A percentile compares a stretch with the other conserved stretches of the same genome.
phyloP scores from a whole-genome alignment of 2,329 filamentous ascomycete genomes.

The Fusarium pseudograminearum region DNA sequence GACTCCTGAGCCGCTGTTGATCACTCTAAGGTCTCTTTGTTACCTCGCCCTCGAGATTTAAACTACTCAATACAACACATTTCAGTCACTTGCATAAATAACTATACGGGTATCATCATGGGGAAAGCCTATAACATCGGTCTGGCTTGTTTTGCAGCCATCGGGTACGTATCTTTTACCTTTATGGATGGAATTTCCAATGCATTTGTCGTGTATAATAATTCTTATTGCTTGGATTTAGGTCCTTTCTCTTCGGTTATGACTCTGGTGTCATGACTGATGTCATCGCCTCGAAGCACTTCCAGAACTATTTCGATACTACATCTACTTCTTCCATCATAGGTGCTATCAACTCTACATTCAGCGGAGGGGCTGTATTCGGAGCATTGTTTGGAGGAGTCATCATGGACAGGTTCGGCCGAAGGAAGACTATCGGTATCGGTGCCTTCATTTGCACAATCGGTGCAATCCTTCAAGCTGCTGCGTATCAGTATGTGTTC shows the following conservation, averaged over 20 bases:
- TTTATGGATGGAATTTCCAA: no score
- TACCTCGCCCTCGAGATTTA: background rate
- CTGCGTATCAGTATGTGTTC: slow-evolving; percentile 53
- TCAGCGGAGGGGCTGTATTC: slow-evolving; percentile 51
- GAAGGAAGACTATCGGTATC: slow-evolving; percentile 65
- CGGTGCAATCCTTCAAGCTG: slow-evolving; percentile 66
- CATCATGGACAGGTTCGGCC: slow-evolving; percentile 68
- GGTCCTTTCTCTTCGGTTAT: slow-evolving; percentile 61
- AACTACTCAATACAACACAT: background rate
- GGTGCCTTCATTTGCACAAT: slow-evolving; percentile 64
- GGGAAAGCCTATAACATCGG: slow-evolving; percentile 55
- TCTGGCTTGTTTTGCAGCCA: slow-evolving; percentile 57
- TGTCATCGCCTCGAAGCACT: slow-evolving; percentile 66
- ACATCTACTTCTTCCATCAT: slow-evolving; percentile 56
- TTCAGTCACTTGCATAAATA: background rate
- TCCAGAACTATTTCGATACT: slow-evolving; percentile 66
- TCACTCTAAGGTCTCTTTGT: background rate
- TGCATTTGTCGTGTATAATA: background rate
- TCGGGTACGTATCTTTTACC: slow-evolving; percentile 48
- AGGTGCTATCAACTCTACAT: slow-evolving; percentile 71
- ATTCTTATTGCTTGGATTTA: slow-evolving; percentile 10
- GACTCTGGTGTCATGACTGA: slow-evolving; percentile 54
- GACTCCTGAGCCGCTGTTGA: slow-evolving; percentile 4
- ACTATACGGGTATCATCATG: slow-evolving; percentile 47
- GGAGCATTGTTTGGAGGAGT: slow-evolving; percentile 43